These are phyloP conservation scores for Lecanicillium sp. DNA, from an alignment of 2,329 filamentous ascomycete genomes.

Conservation along the genomic window DNA sequence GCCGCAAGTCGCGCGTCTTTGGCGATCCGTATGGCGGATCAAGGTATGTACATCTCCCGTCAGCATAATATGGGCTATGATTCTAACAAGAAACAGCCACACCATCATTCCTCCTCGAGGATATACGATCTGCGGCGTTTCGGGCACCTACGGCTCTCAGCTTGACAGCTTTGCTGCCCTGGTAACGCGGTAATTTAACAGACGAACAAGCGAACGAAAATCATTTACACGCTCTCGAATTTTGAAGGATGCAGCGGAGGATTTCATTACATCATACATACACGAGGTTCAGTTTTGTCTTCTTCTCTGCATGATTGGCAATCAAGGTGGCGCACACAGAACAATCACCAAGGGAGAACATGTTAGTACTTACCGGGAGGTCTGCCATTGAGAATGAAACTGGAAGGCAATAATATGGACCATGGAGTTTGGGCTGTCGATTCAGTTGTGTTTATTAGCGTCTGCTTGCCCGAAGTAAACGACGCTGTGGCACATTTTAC, in stretches of 20 bases:
- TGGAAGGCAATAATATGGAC: too few relatives aligned
- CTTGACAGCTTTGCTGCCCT: constrained; percentile 82
- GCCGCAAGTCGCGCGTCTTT: constrained; percentile 78
- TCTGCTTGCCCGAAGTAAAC: too few relatives aligned
- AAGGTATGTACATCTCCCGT: constrained; percentile 54
- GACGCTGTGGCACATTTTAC: too few relatives aligned
- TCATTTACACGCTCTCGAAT: background rate
- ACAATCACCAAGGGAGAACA: background rate
- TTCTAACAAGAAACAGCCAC: constrained; percentile 48
- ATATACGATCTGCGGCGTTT: constrained; percentile 81
- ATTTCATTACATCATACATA: background rate
- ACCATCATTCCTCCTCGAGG: constrained; percentile 84
- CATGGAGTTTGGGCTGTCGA: too few relatives aligned
- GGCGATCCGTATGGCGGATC: constrained; percentile 76
- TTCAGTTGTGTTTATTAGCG: too few relatives aligned
- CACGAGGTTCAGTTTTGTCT: background rate
- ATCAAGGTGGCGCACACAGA: background rate
- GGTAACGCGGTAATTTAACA: constrained; percentile 38
- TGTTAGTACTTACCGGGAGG: too few relatives aligned
- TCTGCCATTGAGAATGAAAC: too few relatives aligned
- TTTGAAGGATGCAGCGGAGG: background rate
- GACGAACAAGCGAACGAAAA: background rate
- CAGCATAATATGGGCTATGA: background rate
- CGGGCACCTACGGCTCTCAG: constrained; percentile 75
- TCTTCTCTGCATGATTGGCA: background rate